A percentile compares a stretch with the other conserved stretches of the same genome.
Evolutionary conservation across 2,329 filamentous ascomycete genomes (phyloP).

Genomic region (Gaeumannomyces sp.): DNA sequence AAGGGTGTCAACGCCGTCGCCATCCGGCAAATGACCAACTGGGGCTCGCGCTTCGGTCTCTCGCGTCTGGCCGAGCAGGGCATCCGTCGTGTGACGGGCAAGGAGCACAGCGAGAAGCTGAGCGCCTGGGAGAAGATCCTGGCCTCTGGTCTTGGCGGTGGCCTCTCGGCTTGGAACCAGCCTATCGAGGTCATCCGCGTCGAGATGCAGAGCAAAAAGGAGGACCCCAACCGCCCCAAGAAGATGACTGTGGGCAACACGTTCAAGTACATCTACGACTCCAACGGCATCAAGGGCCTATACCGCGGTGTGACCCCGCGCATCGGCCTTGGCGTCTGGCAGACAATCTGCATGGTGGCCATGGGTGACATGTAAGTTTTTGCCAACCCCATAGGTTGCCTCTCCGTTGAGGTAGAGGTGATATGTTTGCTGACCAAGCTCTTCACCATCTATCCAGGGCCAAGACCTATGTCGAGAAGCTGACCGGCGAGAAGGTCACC

Average conservation of each 20-base stretch:
- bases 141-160: slow-evolving; percentile 82
- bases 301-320: slow-evolving; percentile 94
- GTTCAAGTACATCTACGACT: slow-evolving; percentile 79
- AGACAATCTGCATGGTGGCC: slow-evolving; percentile 99
- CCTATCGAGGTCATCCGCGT: slow-evolving; percentile 99
- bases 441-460: slow-evolving; percentile 38
- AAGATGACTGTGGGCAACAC: slow-evolving; percentile 95
- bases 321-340: slow-evolving; percentile 94
- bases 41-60: slow-evolving; percentile 93
- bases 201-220: slow-evolving; percentile 99
- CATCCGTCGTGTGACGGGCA: slow-evolving; percentile 72
- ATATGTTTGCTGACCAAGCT: slow-evolving; percentile 18
- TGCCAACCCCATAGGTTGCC: neutral
- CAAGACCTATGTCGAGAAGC: slow-evolving; percentile 60
- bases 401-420: neutral
- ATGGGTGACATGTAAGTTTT: slow-evolving; percentile 86
- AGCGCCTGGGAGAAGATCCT: slow-evolving; percentile 78
- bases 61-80: slow-evolving; percentile 84
- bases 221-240: slow-evolving; percentile 95
- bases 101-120: slow-evolving; percentile 75
- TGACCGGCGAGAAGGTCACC: slow-evolving; percentile 58
- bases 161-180: slow-evolving; percentile 97
- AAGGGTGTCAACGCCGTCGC: slow-evolving; percentile 97
- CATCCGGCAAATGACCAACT: slow-evolving; percentile 99
- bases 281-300: slow-evolving; percentile 83